Conservation (phyloP, 2,329 filamentous ascomycete genomes). For the Aspergillus sp. region DNA sequence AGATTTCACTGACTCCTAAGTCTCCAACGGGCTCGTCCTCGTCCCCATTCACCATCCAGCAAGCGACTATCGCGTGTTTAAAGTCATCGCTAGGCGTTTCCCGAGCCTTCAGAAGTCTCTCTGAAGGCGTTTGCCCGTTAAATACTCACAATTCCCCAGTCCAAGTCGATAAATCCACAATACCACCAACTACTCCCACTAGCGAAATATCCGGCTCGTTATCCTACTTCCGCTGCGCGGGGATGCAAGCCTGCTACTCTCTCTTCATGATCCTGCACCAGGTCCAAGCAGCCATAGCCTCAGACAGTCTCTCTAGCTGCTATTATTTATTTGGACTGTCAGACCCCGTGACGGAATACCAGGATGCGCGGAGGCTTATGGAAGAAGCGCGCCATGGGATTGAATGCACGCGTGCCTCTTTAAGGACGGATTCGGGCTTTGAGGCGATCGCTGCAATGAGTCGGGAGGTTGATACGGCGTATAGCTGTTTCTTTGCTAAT, state of each 20-base stretch:
- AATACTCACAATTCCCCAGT: no score
- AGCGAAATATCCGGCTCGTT: not conserved
- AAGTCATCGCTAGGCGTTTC: not conserved
- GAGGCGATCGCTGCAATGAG: not conserved
- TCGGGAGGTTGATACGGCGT: not conserved
- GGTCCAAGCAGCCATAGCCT: not conserved
- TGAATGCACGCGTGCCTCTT: not conserved
- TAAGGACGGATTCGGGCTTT: not conserved
- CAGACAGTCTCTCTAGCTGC: not conserved
- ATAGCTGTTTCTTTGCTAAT: no score
- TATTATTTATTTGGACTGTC: not conserved
- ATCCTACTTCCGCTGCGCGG: not conserved
- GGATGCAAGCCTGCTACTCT: slow-evolving; percentile 2
- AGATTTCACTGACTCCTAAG: not conserved
- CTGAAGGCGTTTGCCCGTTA: not conserved
- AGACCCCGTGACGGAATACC: not conserved
- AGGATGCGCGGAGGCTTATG: slow-evolving; percentile 2
- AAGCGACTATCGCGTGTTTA: not conserved
- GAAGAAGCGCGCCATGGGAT: slow-evolving; percentile 6
- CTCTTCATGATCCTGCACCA: not conserved
- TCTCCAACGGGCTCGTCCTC: not conserved
- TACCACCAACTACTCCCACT: no score
- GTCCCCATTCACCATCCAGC: not conserved
- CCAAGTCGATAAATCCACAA: no score
- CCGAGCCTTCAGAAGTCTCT: not conserved